These are phyloP conservation scores for Arthromyces matolae DNA, from an alignment of 768 basidiomycete species.

Conservation along the genomic window DNA sequence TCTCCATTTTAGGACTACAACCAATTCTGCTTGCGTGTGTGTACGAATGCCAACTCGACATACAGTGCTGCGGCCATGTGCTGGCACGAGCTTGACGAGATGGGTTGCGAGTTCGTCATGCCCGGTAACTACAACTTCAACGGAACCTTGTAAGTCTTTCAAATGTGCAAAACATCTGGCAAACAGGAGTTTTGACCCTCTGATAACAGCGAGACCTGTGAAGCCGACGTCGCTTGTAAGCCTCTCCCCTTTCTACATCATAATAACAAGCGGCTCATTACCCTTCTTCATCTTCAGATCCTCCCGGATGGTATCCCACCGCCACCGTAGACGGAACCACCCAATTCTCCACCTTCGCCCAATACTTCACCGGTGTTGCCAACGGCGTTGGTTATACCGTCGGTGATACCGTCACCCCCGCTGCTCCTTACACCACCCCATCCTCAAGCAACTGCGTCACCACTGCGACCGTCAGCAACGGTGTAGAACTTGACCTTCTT, in stretches of 20 bases:
- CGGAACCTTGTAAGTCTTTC: constrained; percentile 35
- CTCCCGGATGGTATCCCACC: constrained; percentile 45
- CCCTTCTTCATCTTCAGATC: constrained; percentile 22
- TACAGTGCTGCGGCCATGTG: constrained; percentile 41
- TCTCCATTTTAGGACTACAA: constrained; percentile 24
- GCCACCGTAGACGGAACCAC: constrained; percentile 34
- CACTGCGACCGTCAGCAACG: constrained; percentile 35
- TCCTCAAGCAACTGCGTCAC: constrained; percentile 39
- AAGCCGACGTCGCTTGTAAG: constrained; percentile 42
- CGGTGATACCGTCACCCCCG: constrained; percentile 36
- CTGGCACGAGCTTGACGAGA: constrained; percentile 43
- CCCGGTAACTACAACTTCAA: constrained; percentile 42
- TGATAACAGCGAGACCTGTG: constrained; percentile 35
- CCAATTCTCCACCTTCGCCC: constrained; percentile 40
- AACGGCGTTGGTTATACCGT: constrained; percentile 35
- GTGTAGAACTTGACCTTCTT: constrained; percentile 28
- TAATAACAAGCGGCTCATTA: background rate
- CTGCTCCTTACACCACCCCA: constrained; percentile 31
- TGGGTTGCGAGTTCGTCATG: constrained; percentile 46
- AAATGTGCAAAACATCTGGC: too few species aligned
- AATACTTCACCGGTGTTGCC: constrained; percentile 37
- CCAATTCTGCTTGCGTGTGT: constrained; percentile 40
- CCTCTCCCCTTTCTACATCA: background rate
- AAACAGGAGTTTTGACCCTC: background rate
- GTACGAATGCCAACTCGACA: constrained; percentile 41